These are phyloP conservation scores for Anthostomella pinea DNA, from an alignment of 2,329 filamentous ascomycete species.

Conservation along the genomic window DNA sequence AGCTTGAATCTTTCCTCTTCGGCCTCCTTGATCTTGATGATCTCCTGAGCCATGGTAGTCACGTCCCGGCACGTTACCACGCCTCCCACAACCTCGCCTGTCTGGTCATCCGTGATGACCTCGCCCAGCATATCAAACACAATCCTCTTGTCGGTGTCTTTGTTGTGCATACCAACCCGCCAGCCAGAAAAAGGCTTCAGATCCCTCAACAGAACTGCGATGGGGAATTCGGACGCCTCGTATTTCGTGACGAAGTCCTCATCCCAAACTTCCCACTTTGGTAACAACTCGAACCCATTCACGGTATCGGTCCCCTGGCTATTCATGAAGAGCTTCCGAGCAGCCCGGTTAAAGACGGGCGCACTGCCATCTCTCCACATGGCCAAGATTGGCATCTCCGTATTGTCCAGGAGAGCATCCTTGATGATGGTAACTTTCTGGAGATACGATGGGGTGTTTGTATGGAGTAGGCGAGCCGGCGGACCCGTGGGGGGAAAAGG, in stretches of 20 bases:
- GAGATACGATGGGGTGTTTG: conserved; percentile 61
- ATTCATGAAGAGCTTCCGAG: conserved; percentile 48
- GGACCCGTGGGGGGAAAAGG: conserved; percentile 67
- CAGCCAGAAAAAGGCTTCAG: conserved; percentile 56
- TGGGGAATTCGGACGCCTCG: conserved; percentile 60
- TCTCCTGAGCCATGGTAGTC: conserved; percentile 66
- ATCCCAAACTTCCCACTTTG: conserved; percentile 60
- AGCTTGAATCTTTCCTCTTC: conserved; percentile 73
- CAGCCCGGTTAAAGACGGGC: conserved; percentile 69
- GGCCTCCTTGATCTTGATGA: conserved; percentile 65
- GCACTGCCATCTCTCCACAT: conserved; percentile 81
- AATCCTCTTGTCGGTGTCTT: conserved; percentile 47
- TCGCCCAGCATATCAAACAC: conserved; percentile 67
- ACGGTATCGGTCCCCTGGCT: conserved; percentile 38
- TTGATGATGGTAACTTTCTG: conserved; percentile 75
- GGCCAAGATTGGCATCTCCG: conserved; percentile 69
- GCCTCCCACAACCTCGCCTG: conserved; percentile 70
- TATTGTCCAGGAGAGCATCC: conserved; percentile 72
- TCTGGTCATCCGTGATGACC: conserved; percentile 62
- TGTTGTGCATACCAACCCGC: conserved; percentile 62
- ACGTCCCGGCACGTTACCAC: conserved; percentile 71
- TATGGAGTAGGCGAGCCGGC: conserved; percentile 52
- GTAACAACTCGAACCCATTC: conserved; percentile 55
- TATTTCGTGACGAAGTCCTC: conserved; percentile 63
- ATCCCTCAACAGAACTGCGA: conserved; percentile 61